Evolutionary conservation across 2,329 filamentous ascomycete species (phyloP), one percentile per base, ranked within the genome.

Genomic region (Canariomyces notabilis): DNA sequence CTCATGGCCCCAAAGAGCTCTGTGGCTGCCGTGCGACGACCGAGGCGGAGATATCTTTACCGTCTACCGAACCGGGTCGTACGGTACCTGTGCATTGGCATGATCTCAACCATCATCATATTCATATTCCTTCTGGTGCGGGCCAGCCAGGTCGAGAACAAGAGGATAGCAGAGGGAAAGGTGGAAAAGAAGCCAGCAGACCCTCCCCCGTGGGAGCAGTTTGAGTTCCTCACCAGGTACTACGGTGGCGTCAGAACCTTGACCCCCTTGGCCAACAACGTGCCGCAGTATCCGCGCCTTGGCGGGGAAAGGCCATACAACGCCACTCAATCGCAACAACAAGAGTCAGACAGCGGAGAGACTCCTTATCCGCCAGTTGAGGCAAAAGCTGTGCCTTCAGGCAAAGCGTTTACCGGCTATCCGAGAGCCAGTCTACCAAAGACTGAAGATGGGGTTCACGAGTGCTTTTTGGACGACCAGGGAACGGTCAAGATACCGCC

Each of bases 201-300:
- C 16, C 86, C 87, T 11, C 80, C 82, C 0, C 67, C 78, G 5
- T 97, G 90, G 89, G 87, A 95, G 63, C 79, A 77, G 8, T 97
- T 95, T 62, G 80, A 82, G 0, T 94, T 95, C 59, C 66, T 98
- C 51, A 84, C 83, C 50, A 78, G 90, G 52, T 98, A 96, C 63
- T 93, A 96, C 63, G 91, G 89, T 12, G 93, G 93, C 1, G 76
- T 98, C 49, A 76, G 83, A 53, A 85, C 78, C 0, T 62, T 98
- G 51, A 79, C 87, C 0, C 67, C 80, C 0, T 69, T 81, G 20
- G 64, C 74, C 12, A 72, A 87, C 38, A 91, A 90, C 55, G 71
- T 75, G 8, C 84, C 90, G 0, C 87, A 97, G 61, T 97, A 95
- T 61, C 91, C 93, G 1, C 74, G 75, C 6, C 67, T 76, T 1